Conservation (phyloP, 2,329 filamentous ascomycete species). For the Basipetospora chlamydospora region DNA sequence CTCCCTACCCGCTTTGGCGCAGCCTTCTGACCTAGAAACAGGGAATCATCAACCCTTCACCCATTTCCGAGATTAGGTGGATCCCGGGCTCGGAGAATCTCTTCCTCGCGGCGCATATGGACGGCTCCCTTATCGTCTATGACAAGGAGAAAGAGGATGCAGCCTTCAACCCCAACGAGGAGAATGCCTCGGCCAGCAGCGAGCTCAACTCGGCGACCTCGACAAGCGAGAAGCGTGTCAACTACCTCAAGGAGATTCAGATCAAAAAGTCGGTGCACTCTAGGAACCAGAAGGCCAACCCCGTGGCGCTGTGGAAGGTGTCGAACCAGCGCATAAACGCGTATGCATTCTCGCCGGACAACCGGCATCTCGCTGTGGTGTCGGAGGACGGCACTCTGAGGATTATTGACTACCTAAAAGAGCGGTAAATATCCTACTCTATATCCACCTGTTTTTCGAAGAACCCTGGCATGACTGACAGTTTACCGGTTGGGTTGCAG, state of each 20-base stretch:
- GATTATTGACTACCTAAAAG: slow-evolving; percentile 81
- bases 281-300: slow-evolving; percentile 84
- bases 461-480: not conserved
- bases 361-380: slow-evolving; percentile 73
- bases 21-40: slow-evolving; percentile 18
- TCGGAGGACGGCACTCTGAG: slow-evolving; percentile 82
- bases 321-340: slow-evolving; percentile 83
- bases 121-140: slow-evolving; percentile 82
- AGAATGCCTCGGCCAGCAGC: slow-evolving; percentile 22
- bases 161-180: slow-evolving; percentile 58
- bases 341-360: slow-evolving; percentile 85
- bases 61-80: slow-evolving; percentile 82
- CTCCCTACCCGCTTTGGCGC: slow-evolving; percentile 3
- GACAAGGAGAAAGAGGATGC: slow-evolving; percentile 95
- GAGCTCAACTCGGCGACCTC: slow-evolving; percentile 7
- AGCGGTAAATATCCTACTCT: slow-evolving; percentile 46
- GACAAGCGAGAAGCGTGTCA: slow-evolving; percentile 15
- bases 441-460: not conserved
- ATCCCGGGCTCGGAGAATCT: slow-evolving; percentile 86
- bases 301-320: slow-evolving; percentile 82
- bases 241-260: slow-evolving; percentile 19
- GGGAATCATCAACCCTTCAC: slow-evolving; percentile 75
- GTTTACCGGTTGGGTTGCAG: slow-evolving; percentile 36
- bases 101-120: slow-evolving; percentile 83
- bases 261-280: slow-evolving; percentile 88